Percentiles rank a stretch among this genome's conserved stretches.
Conservation (phyloP, 495 filamentous ascomycete genomes). For the Neurospora africana region DNA sequence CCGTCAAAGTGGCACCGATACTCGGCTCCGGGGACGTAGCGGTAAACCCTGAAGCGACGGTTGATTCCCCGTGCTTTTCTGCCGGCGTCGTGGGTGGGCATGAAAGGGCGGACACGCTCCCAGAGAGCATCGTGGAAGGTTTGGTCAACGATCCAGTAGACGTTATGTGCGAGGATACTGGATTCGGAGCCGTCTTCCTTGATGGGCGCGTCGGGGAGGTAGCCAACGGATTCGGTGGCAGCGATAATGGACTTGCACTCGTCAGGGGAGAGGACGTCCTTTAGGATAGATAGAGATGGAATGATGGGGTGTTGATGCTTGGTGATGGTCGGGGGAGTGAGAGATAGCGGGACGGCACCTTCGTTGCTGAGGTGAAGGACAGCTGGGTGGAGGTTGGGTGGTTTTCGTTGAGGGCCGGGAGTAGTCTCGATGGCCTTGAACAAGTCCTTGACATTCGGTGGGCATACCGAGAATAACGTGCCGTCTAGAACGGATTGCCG, state of each 20-base stretch:
- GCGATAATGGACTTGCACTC: slow-evolving; percentile 38
- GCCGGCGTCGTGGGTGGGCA: slow-evolving; percentile 26
- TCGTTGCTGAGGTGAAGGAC: slow-evolving; percentile 31
- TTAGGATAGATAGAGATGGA: slow-evolving; percentile 27
- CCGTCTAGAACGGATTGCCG: slow-evolving; percentile 22
- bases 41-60: slow-evolving; percentile 37
- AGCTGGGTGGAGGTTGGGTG: slow-evolving; percentile 36
- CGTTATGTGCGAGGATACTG: slow-evolving; percentile 40
- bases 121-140: slow-evolving; percentile 33
- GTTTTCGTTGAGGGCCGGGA: slow-evolving; percentile 33
- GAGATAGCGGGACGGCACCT: slow-evolving; percentile 24
- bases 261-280: slow-evolving; percentile 26
- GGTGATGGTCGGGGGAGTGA: slow-evolving; percentile 14
- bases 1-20: slow-evolving; percentile 39
- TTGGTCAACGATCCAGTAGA: slow-evolving; percentile 40
- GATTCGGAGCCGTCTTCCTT: slow-evolving; percentile 30
- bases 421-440: slow-evolving; percentile 35
- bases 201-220: slow-evolving; percentile 37
- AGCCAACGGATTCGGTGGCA: slow-evolving; percentile 32
- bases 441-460: slow-evolving; percentile 7
- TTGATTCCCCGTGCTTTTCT: slow-evolving; percentile 34
- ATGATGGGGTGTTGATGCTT: slow-evolving; percentile 31
- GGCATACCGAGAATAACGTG: slow-evolving; percentile 17
- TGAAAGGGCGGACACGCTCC: slow-evolving; percentile 27
- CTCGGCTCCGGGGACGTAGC: slow-evolving; percentile 41